Conservation (phyloP, 139 green algal genomes). For the Yamagishiella unicocca region DNA sequence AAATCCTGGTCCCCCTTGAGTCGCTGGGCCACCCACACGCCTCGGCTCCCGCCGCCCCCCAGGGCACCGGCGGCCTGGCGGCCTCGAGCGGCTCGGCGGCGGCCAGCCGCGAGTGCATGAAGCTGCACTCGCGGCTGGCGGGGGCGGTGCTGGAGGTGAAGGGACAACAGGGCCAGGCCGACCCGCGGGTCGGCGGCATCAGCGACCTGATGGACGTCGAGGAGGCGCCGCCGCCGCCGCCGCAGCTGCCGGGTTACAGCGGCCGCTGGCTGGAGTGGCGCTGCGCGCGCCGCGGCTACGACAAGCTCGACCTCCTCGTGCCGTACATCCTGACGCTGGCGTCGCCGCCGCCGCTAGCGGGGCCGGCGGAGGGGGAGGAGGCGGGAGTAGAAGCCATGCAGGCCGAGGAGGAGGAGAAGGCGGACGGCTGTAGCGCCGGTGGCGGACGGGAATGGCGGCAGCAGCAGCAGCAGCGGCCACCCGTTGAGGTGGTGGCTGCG, state of each 20-base stretch:
- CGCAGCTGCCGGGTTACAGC: not conserved
- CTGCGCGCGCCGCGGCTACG: not conserved
- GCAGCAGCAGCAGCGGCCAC: too few species aligned
- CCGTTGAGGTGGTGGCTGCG: not conserved
- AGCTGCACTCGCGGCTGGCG: constrained; percentile 16
- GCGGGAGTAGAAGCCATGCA: not conserved
- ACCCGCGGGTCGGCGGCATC: not conserved
- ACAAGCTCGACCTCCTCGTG: not conserved
- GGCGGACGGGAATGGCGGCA: not conserved
- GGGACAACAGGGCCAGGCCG: not conserved
- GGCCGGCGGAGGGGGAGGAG: not conserved
- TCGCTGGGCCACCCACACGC: too few species aligned
- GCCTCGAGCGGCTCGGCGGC: not conserved
- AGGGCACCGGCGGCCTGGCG: constrained; percentile 28
- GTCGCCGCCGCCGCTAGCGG: not conserved
- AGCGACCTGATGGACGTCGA: not conserved
- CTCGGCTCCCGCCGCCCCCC: not conserved
- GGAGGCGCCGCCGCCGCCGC: not conserved
- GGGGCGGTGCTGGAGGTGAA: constrained; percentile 11
- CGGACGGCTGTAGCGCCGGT: not conserved
- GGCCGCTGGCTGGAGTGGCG: constrained; percentile 29
- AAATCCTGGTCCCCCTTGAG: too few species aligned
- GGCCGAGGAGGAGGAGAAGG: not conserved
- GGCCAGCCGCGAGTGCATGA: not conserved
- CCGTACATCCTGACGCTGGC: not conserved